phyloP scores from a whole-genome alignment of 225 moss, liverwort and hornwort species.

The Bryoerythrophyllum caledonicum region DNA sequence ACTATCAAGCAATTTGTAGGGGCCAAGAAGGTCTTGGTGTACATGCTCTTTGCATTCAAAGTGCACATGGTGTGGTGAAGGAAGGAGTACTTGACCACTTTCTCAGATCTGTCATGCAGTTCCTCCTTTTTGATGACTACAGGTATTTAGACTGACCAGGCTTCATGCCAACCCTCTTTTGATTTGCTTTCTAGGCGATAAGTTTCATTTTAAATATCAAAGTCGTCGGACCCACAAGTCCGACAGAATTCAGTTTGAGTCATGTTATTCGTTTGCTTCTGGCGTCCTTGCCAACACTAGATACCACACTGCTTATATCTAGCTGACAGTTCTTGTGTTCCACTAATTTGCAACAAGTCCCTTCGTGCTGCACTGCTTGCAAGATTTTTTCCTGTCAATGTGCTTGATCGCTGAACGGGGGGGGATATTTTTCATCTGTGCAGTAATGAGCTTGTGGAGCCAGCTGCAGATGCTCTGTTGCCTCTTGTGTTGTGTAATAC shows the following conservation, averaged over 20 bases:
- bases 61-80: conserved; percentile 65
- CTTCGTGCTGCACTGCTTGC: not conserved
- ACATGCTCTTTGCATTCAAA: conserved; percentile 65
- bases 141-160: conserved; percentile 48
- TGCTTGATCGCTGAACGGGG: conserved; percentile 57
- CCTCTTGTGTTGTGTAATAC: conserved; percentile 93
- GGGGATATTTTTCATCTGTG: conserved; percentile 24
- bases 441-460: conserved; percentile 99
- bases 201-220: not conserved
- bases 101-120: conserved; percentile 92
- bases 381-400: not conserved
- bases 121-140: conserved; percentile 97
- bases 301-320: not conserved
- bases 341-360: conserved; percentile 13
- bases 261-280: not conserved
- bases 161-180: too few relatives aligned
- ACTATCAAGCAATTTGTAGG: conserved; percentile 91
- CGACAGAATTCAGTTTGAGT: not conserved
- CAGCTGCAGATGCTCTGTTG: conserved; percentile 90
- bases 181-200: not conserved
- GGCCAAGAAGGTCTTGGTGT: conserved; percentile 94
- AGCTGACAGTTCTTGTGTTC: not conserved
- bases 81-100: conserved; percentile 96
- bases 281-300: conserved; percentile 9
- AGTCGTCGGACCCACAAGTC: not conserved